phyloP scores from a whole-genome alignment of 257 asterid genomes.

The Avicennia marina region DNA sequence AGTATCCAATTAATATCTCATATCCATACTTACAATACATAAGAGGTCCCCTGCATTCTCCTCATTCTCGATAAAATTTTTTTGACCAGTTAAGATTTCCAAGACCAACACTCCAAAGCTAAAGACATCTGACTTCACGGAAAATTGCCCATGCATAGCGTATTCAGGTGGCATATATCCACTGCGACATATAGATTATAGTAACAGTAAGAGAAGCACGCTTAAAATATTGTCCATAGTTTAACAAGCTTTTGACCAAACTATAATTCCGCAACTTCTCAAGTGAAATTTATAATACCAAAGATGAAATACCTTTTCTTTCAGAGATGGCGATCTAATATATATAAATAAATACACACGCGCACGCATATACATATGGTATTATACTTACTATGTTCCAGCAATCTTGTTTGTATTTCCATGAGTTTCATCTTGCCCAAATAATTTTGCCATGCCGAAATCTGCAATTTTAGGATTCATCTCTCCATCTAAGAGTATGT shows the following conservation, averaged over 20 bases:
- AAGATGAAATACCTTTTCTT: not conserved
- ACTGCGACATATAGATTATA: not conserved
- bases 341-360: too few relatives aligned
- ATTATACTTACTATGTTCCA: constrained; percentile 44
- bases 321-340: not conserved
- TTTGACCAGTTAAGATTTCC: not conserved
- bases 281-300: too few relatives aligned
- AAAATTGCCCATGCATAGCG: not conserved
- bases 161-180: not conserved
- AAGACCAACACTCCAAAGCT: not conserved
- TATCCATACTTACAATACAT: not conserved
- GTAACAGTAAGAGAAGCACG: too few relatives aligned
- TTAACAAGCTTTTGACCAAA: too few relatives aligned
- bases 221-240: too few relatives aligned
- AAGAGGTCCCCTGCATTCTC: not conserved
- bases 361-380: not conserved
- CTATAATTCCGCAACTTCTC: not conserved
- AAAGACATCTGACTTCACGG: not conserved
- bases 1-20: too few relatives aligned
- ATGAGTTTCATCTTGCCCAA: constrained; percentile 29
- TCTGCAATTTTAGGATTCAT: constrained; percentile 59
- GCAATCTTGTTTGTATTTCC: constrained; percentile 31
- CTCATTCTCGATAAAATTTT: not conserved
- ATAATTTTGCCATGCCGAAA: constrained; percentile 49
- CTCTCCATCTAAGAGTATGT: constrained; percentile 36